Evolutionary conservation across 495 filamentous ascomycete species (phyloP).

Genomic region (Jackrogersella minutella): DNA sequence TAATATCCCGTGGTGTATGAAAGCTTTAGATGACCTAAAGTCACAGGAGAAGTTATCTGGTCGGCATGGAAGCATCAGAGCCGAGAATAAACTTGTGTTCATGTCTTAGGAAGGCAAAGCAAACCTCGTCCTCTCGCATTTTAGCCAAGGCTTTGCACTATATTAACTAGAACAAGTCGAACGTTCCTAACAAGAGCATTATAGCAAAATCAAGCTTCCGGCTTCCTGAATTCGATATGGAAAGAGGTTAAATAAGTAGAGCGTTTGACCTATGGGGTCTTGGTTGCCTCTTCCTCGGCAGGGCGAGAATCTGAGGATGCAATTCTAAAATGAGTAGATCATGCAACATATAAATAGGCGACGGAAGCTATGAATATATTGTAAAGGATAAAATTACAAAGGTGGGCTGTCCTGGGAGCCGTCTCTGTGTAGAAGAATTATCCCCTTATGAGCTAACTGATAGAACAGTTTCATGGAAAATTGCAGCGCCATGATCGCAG

Average conservation of each 20-base stretch:
- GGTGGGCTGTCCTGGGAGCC: background rate
- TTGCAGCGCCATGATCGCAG: background rate
- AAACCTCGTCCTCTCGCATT: conserved; percentile 19
- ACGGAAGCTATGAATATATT: background rate
- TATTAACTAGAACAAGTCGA: conserved; percentile 17
- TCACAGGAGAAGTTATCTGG: background rate
- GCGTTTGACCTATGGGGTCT: conserved; percentile 50
- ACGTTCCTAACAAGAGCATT: conserved; percentile 17
- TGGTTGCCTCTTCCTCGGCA: conserved; percentile 50
- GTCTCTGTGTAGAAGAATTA: no score
- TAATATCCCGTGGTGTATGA: background rate
- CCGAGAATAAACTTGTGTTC: conserved; percentile 38
- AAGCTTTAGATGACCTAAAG: background rate
- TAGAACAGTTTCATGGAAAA: conserved; percentile 3
- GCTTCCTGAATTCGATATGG: conserved; percentile 35
- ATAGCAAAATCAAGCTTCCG: conserved; percentile 24
- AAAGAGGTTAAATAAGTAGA: conserved; percentile 29
- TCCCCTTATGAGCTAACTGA: background rate
- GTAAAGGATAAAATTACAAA: conserved; percentile 5
- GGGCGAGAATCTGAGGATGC: conserved; percentile 18
- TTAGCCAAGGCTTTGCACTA: conserved; percentile 22
- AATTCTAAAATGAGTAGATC: conserved; percentile 4
- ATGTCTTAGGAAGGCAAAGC: background rate
- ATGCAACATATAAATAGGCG: background rate
- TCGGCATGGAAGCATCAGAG: conserved; percentile 32